A percentile compares a stretch with the other conserved stretches of the same genome.
Evolutionary conservation across 2,329 filamentous ascomycete genomes (phyloP).

Genomic region (Rhinocladiella similis): DNA sequence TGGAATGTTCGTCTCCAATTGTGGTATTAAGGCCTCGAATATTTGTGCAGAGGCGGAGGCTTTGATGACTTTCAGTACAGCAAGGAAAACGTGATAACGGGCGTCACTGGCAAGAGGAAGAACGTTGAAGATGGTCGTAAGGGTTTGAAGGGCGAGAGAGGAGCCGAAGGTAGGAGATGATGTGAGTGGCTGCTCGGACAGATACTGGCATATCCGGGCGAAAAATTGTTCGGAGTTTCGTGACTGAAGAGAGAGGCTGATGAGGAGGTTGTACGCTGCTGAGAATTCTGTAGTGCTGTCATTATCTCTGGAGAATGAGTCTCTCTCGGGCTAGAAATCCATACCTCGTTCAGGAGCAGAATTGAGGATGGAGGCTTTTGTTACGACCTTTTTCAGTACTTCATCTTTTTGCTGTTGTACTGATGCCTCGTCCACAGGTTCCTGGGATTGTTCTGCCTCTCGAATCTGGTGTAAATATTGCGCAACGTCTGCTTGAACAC

Average conservation of each 20-base stretch:
- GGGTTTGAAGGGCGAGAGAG: constrained; percentile 81
- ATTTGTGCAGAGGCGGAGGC: constrained; percentile 66
- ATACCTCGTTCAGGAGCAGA: constrained; percentile 81
- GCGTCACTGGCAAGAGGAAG: constrained; percentile 73
- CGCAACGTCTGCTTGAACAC: constrained; percentile 63
- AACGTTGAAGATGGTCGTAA: constrained; percentile 97
- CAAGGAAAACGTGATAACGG: constrained; percentile 86
- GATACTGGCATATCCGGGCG: constrained; percentile 82
- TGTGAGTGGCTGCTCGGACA: constrained; percentile 75
- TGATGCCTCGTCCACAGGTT: constrained; percentile 38
- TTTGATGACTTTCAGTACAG: constrained; percentile 82
- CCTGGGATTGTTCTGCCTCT: constrained; percentile 55
- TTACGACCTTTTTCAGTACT: constrained; percentile 83
- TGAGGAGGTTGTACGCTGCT: constrained; percentile 92
- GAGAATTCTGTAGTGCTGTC: constrained; percentile 69
- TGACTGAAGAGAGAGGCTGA: constrained; percentile 87
- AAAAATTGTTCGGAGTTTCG: constrained; percentile 83
- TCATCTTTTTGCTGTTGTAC: constrained; percentile 68
- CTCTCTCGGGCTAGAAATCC: not conserved
- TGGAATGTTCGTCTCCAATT: constrained; percentile 75
- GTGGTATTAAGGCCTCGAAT: constrained; percentile 80
- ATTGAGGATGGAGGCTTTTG: constrained; percentile 75
- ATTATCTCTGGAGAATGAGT: constrained; percentile 17
- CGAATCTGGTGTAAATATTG: constrained; percentile 62
- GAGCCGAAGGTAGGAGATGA: constrained; percentile 83